phyloP scores from a whole-genome alignment of 1,139 yeast genomes.

The Pichia sp. region DNA sequence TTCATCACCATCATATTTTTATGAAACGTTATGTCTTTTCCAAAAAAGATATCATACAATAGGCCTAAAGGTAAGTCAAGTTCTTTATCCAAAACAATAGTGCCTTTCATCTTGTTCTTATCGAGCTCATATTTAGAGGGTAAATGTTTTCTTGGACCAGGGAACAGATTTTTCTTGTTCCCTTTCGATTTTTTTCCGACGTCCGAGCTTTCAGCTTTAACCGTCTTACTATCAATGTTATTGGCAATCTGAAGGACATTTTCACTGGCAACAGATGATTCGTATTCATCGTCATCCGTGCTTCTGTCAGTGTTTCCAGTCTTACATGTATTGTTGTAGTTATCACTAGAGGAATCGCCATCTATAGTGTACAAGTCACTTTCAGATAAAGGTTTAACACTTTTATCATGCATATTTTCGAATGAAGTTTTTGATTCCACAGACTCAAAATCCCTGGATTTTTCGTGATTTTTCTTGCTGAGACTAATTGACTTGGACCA shows the following conservation, averaged over 20 bases:
- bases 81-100: conserved; percentile 30
- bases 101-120: conserved; percentile 30
- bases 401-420: conserved; percentile 11
- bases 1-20: conserved; percentile 39
- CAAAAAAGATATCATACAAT: conserved; percentile 46
- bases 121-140: conserved; percentile 31
- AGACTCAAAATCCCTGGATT: conserved; percentile 23
- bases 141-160: conserved; percentile 38
- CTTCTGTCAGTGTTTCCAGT: background rate
- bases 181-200: background rate
- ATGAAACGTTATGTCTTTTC: conserved; percentile 42
- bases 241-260: background rate
- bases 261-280: background rate
- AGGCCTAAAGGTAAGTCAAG: conserved; percentile 47
- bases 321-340: conserved; percentile 6
- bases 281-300: conserved; percentile 11
- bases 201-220: background rate
- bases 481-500: conserved; percentile 43
- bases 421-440: conserved; percentile 10
- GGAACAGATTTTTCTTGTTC: conserved; percentile 29
- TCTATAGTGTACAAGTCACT: conserved; percentile 39
- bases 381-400: conserved; percentile 21
- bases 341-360: conserved; percentile 20
- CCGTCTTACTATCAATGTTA: background rate
- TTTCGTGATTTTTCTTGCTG: conserved; percentile 26